Evolutionary conservation across 371 early-diverging fungal genomes (phyloP).

Genomic region (Mortierella sp.): DNA sequence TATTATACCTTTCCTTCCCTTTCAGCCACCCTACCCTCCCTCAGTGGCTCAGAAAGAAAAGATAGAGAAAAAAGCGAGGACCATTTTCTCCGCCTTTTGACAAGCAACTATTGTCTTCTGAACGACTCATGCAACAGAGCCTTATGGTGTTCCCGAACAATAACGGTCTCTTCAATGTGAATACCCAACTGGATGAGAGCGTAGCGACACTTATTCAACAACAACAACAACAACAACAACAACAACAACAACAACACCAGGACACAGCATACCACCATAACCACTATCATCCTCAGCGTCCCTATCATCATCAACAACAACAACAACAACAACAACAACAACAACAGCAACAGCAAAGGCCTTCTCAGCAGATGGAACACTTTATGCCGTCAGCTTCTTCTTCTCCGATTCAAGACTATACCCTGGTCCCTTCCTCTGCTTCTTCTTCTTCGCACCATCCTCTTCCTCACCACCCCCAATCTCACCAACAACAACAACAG

Average conservation of each 20-base stretch:
- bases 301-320: too few species aligned
- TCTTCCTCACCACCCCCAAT: constrained; percentile 16
- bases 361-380: not conserved
- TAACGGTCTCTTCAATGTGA: constrained; percentile 35
- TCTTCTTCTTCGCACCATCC: constrained; percentile 19
- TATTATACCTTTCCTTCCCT: not conserved
- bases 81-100: not conserved
- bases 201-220: constrained; percentile 32
- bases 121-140: constrained; percentile 32
- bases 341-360: constrained; percentile 5
- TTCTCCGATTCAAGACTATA: constrained; percentile 28
- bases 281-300: too few species aligned
- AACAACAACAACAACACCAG: not conserved
- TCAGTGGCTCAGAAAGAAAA: not conserved
- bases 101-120: not conserved
- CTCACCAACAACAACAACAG: constrained; percentile 23
- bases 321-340: not conserved
- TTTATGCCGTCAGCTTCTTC: constrained; percentile 27
- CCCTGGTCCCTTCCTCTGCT: constrained; percentile 15
- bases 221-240: constrained; percentile 8
- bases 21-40: not conserved
- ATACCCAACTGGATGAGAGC: constrained; percentile 30
- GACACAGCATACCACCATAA: not conserved
- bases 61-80: too few species aligned
- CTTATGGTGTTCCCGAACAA: constrained; percentile 45